A percentile compares a stretch with the other conserved stretches of the same genome.
These are phyloP conservation scores for Rhamnella rubrinervis DNA, from an alignment of 331 rosid genomes.

Conservation along the genomic window DNA sequence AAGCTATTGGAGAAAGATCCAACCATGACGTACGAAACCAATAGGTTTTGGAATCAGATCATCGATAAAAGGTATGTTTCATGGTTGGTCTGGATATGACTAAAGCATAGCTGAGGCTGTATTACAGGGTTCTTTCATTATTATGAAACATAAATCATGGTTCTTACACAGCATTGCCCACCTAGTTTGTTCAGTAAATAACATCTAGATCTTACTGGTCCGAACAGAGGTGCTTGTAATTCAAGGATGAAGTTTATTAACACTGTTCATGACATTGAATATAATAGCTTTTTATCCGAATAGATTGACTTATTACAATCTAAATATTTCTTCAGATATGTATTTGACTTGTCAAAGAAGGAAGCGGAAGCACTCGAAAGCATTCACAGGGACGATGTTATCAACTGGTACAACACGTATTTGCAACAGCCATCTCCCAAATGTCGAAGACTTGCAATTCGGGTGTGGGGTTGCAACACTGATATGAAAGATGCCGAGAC, in stretches of 20 bases:
- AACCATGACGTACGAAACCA: slow-evolving; percentile 74
- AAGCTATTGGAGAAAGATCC: slow-evolving; percentile 95
- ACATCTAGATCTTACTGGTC: too few species aligned
- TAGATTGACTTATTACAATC: neutral
- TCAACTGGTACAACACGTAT: slow-evolving; percentile 71
- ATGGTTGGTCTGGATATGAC: slow-evolving; percentile 4
- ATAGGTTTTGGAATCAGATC: slow-evolving; percentile 79
- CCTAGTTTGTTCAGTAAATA: too few species aligned
- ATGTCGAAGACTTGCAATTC: slow-evolving; percentile 66
- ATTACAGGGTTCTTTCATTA: too few species aligned
- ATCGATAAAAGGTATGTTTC: slow-evolving; percentile 55
- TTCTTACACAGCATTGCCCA: too few species aligned
- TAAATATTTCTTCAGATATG: slow-evolving; percentile 54
- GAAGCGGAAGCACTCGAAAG: slow-evolving; percentile 71
- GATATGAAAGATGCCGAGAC: slow-evolving; percentile 53
- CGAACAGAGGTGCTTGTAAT: too few species aligned
- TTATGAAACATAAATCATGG: too few species aligned
- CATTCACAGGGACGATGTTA: slow-evolving; percentile 63
- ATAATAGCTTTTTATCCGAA: neutral
- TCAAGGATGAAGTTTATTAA: too few species aligned
- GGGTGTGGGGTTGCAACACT: slow-evolving; percentile 92
- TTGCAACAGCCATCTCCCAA: slow-evolving; percentile 61
- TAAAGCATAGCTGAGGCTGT: neutral
- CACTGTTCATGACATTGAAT: neutral
- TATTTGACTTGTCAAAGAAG: slow-evolving; percentile 64